These are phyloP conservation scores for Heliosperma pusillum DNA, from an alignment of 148 eudicot species.

Conservation along the genomic window DNA sequence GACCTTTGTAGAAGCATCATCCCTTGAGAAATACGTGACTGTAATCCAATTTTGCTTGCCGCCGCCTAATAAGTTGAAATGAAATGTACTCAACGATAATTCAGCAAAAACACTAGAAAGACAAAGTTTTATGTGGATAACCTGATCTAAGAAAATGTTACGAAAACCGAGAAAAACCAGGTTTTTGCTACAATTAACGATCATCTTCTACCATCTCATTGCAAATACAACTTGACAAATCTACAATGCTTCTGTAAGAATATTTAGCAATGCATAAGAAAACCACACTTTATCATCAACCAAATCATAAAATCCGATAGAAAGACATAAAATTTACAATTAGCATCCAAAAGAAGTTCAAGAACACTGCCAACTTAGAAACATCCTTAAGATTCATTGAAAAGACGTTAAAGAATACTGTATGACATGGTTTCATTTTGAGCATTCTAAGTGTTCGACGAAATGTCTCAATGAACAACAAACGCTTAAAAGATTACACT, in stretches of 20 bases:
- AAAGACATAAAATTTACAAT: background rate
- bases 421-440: background rate
- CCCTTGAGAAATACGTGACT: slow-evolving; percentile 9
- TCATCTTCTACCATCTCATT: background rate
- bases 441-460: background rate
- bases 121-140: background rate
- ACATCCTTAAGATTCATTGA: background rate
- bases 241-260: background rate
- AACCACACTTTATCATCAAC: too few species aligned
- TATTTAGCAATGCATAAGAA: too few species aligned
- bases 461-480: background rate
- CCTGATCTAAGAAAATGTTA: background rate
- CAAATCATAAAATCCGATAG: background rate
- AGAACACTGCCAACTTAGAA: background rate
- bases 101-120: background rate
- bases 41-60: background rate
- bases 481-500: background rate
- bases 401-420: background rate
- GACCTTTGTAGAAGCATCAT: slow-evolving; percentile 7
- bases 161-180: background rate
- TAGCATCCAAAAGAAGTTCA: background rate
- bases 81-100: background rate
- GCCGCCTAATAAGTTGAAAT: slow-evolving; percentile 1
- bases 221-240: background rate
- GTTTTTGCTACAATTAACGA: background rate